A percentile compares a stretch with the other conserved stretches of the same genome.
Evolutionary conservation across 306 rosid species (phyloP).

Genomic region (Rubus parviflorus): DNA sequence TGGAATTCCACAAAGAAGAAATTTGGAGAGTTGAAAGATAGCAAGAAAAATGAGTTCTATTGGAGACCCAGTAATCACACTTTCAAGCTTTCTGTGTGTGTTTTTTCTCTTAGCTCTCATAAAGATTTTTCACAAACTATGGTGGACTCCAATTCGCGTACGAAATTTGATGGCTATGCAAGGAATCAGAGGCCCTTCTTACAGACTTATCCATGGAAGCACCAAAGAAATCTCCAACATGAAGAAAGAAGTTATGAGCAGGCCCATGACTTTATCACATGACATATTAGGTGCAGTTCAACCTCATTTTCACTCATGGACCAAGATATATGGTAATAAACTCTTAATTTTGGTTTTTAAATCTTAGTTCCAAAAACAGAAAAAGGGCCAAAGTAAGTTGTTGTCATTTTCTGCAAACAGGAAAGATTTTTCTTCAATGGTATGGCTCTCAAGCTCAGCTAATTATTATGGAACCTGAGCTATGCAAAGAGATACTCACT

Average conservation of each 20-base stretch:
- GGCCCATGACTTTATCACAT: conserved; percentile 19
- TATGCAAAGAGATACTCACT: conserved; percentile 33
- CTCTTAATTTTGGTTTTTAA: background rate
- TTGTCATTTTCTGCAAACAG: conserved; percentile 3
- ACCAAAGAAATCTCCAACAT: conserved; percentile 20
- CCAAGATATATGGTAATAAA: conserved; percentile 5
- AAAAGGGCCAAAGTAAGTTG: background rate
- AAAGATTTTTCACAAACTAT: conserved; percentile 17
- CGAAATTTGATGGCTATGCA: background rate
- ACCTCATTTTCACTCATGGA: conserved; percentile 14
- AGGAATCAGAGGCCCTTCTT: conserved; percentile 39
- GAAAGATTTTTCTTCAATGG: conserved; percentile 39
- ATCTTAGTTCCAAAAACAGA: background rate
- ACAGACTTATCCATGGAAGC: conserved; percentile 28
- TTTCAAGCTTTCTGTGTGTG: background rate
- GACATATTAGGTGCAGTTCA: conserved; percentile 11
- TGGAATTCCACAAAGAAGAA: background rate
- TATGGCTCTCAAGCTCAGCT: conserved; percentile 28
- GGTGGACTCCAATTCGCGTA: conserved; percentile 34
- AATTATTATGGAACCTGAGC: conserved; percentile 29
- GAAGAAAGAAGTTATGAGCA: conserved; percentile 9
- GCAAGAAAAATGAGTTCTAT: background rate
- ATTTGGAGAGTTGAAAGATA: background rate
- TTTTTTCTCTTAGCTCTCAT: background rate
- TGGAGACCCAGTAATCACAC: background rate